Conservation (phyloP, 257 asterid genomes). For the Marsdenia floribunda region DNA sequence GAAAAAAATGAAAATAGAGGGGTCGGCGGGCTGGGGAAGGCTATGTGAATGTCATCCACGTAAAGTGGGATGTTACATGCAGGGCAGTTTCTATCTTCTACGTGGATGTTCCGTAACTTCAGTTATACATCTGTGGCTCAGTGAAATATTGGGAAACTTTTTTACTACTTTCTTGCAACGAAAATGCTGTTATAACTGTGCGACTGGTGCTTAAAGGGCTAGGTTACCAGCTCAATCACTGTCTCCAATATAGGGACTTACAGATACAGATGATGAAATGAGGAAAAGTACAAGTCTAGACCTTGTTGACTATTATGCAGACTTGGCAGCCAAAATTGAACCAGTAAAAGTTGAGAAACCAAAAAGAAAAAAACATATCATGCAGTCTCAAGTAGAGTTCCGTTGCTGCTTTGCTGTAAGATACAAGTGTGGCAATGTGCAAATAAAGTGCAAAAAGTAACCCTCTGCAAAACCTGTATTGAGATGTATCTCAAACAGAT, state of each 20-base stretch:
- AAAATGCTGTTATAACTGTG: too few species aligned
- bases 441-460: not conserved
- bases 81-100: not conserved
- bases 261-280: not conserved
- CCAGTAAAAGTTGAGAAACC: not conserved
- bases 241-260: too few species aligned
- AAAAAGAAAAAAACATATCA: not conserved
- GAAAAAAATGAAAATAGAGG: not conserved
- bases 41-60: not conserved
- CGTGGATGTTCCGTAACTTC: not conserved
- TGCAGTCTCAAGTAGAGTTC: not conserved
- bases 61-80: not conserved
- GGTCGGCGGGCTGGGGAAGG: not conserved
- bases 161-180: not conserved
- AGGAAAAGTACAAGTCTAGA: not conserved
- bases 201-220: too few species aligned
- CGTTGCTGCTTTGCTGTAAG: not conserved
- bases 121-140: not conserved
- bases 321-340: not conserved
- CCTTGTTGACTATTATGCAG: not conserved
- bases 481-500: constrained; percentile 19
- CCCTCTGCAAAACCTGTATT: not conserved
- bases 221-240: too few species aligned
- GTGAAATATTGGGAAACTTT: not conserved
- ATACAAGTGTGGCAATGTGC: not conserved